phyloP scores from a whole-genome alignment of 768 basidiomycete genomes.

The Amanita rubescens region DNA sequence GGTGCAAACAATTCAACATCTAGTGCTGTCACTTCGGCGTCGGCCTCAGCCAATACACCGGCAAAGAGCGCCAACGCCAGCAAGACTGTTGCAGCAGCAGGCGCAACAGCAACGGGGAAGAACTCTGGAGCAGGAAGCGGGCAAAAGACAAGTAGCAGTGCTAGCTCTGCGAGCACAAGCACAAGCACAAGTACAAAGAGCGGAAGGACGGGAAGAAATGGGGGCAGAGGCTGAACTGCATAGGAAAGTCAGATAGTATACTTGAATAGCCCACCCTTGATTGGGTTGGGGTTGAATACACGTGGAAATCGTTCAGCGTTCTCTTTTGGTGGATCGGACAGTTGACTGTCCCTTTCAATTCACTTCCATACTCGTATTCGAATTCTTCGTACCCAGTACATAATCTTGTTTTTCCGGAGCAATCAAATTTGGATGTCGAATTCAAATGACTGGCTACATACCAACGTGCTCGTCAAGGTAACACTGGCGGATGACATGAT shows the following conservation, averaged over 20 bases:
- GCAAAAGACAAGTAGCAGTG: too few species aligned
- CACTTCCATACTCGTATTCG: not conserved
- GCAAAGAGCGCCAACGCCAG: not conserved
- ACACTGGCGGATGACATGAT: too few species aligned
- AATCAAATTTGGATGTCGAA: not conserved
- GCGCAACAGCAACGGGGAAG: not conserved
- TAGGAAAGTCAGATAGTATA: not conserved
- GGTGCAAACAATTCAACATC: not conserved
- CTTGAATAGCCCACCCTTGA: not conserved
- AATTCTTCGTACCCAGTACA: not conserved
- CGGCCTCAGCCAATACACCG: not conserved
- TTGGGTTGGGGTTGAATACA: not conserved
- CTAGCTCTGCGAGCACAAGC: not conserved
- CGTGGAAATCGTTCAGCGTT: not conserved
- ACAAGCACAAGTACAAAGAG: not conserved
- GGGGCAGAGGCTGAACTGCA: not conserved
- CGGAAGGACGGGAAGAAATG: not conserved
- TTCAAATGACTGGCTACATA: too few species aligned
- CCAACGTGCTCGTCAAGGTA: too few species aligned
- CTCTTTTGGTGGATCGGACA: not conserved
- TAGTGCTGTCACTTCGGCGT: not conserved
- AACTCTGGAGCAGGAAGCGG: not conserved
- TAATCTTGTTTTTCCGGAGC: not conserved
- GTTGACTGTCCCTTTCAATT: constrained; percentile 1
- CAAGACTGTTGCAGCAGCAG: not conserved